Evolutionary conservation across 1,284 basidiomycete species (phyloP), one percentile per base, ranked within the genome.

Genomic region (Trametes versicolor): DNA sequence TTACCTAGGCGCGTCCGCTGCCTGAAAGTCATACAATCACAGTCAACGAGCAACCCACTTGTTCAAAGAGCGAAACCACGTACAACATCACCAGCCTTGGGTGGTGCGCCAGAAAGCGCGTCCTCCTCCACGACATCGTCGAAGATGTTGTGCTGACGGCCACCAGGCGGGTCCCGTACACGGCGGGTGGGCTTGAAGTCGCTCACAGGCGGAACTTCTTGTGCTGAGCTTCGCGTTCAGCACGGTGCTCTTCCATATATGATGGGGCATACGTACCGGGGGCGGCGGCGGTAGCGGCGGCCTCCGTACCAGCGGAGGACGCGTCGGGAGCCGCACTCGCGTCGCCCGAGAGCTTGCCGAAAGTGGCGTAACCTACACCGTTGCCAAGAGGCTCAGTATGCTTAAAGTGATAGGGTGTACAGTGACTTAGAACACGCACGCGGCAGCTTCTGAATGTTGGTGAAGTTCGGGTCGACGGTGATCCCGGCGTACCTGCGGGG

Each of bases 401-500:
- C 4, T 4, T 4, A 25, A 32, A 17, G n/a, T 7, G 10, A 53
- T 29, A 13, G 43, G 37, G 23, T 47, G 36, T 47, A 12, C 21
- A 52, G 10, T 4, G 23, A 32, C 7, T 9, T n/a, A 2, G 19
- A 13, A 29, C 6, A 76, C 82, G 39, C 80, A 91, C 90, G 83
- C 29, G 90, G 90, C 47, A 92, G 81, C 74, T 92, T 92, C 70
- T 83, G 81, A 52, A 92, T 88, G 72, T 89, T 91, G 58, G 78
- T 78, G 71, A 90, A 89, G 75, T 90, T 90, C 47, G 90, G 84
- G 73, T 92, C 91, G 48, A 92, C 87, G 12, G 90, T 91, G 39
- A 82, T 86, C 15, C 89, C 90, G 37, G 86, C 83, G 71, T 90
- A 90, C 75, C 90, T 76, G 60, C 86, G 65, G 65, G 47, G 39